Evolutionary conservation across 2,329 filamentous ascomycete genomes (phyloP).

Genomic region (Camillea tinctor): DNA sequence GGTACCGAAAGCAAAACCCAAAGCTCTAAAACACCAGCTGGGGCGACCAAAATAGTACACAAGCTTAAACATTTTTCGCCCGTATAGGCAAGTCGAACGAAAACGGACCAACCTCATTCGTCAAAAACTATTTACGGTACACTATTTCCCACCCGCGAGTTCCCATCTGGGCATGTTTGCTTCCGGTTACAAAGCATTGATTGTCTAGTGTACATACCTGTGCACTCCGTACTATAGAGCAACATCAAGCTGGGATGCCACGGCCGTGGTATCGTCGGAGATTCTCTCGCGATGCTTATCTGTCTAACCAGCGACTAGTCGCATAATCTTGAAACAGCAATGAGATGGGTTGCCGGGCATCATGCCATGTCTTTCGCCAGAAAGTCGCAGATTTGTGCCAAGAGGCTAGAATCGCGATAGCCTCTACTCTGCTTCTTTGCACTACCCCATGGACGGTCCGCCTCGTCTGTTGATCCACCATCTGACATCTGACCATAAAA

Average conservation of each 20-base stretch:
- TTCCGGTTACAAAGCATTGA: slow-evolving; percentile 1
- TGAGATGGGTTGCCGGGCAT: slow-evolving; percentile 2
- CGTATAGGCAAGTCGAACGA: slow-evolving; percentile 17
- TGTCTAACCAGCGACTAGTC: background rate
- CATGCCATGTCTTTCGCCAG: slow-evolving; percentile 3
- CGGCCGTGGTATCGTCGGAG: slow-evolving; percentile 3
- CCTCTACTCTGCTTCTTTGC: background rate
- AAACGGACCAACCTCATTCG: slow-evolving; percentile 14
- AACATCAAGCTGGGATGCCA: slow-evolving; percentile 12
- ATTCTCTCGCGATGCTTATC: background rate
- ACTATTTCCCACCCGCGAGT: slow-evolving; percentile 3
- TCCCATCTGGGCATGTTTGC: slow-evolving; percentile 22
- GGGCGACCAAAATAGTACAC: background rate
- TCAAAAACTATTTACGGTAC: background rate
- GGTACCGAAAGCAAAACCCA: background rate
- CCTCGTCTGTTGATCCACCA: background rate
- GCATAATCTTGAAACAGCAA: slow-evolving; percentile 17
- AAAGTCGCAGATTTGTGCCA: slow-evolving; percentile 20
- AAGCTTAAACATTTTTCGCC: slow-evolving; percentile 11
- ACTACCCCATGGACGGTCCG: background rate
- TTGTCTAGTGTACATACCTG: too few species aligned
- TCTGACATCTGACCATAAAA: background rate
- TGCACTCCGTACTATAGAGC: too few species aligned
- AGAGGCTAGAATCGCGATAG: slow-evolving; percentile 3
- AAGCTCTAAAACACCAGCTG: background rate